These are phyloP conservation scores for Cutaneotrichosporon sp. DNA, from an alignment of 1,284 basidiomycete genomes.

Conservation along the genomic window DNA sequence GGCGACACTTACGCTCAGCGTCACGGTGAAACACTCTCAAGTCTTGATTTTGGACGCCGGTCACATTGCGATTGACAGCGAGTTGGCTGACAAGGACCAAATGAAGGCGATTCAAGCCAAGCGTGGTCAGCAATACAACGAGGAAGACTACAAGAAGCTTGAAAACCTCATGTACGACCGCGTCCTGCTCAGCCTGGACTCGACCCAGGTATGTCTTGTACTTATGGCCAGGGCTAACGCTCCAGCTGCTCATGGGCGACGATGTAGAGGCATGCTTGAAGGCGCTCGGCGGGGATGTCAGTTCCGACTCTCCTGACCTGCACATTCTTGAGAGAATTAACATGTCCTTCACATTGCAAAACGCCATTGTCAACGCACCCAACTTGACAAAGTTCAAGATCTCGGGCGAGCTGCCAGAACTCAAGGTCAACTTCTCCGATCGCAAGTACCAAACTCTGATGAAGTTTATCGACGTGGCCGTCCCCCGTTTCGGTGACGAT, in stretches of 20 bases:
- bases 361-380: conserved; percentile 83
- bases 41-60: conserved; percentile 94
- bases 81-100: conserved; percentile 78
- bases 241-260: conserved; percentile 82
- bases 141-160: conserved; percentile 80
- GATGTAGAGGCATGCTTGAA: conserved; percentile 75
- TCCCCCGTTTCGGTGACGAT: conserved; percentile 69
- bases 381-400: conserved; percentile 88
- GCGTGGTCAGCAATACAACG: conserved; percentile 76
- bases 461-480: conserved; percentile 83
- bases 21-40: conserved; percentile 70
- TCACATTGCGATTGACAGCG: conserved; percentile 88
- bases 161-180: conserved; percentile 98
- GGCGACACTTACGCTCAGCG: conserved; percentile 32
- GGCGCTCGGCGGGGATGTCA: conserved; percentile 54
- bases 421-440: conserved; percentile 93
- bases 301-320: conserved; percentile 53
- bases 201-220: conserved; percentile 67
- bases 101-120: conserved; percentile 78
- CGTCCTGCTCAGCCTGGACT: conserved; percentile 74
- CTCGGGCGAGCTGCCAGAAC: conserved; percentile 78
- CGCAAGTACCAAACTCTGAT: conserved; percentile 92
- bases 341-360: conserved; percentile 84
- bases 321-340: conserved; percentile 93
- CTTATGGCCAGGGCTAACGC: neutral